A percentile compares a stretch with the other conserved stretches of the same genome.
Evolutionary conservation across 1,284 basidiomycete genomes (phyloP).

Genomic region (Microbotryum intermedium): DNA sequence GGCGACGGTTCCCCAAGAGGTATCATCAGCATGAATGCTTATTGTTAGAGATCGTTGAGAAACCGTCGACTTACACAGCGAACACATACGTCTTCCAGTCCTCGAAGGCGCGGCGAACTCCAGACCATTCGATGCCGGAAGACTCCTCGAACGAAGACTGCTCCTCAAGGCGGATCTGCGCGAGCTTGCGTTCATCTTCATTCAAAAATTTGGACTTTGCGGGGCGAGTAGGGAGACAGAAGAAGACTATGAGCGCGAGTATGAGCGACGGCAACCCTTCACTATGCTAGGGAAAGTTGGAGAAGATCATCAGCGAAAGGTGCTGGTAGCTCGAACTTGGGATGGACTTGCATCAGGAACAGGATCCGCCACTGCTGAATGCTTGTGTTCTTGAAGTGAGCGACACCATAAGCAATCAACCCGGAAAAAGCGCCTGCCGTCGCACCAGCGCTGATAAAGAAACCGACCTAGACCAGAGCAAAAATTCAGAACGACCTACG

Average conservation of each 20-base stretch:
- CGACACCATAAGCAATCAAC: constrained; percentile 37
- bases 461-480: too few relatives aligned
- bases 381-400: constrained; percentile 33
- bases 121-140: constrained; percentile 40
- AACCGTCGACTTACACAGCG: constrained; percentile 38
- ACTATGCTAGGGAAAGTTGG: constrained; percentile 37
- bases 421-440: constrained; percentile 44
- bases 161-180: constrained; percentile 63
- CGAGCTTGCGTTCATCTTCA: constrained; percentile 62
- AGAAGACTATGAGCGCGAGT: constrained; percentile 56
- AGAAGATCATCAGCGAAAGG: too few relatives aligned
- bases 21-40: too few relatives aligned
- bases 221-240: constrained; percentile 65
- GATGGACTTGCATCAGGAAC: too few relatives aligned
- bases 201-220: constrained; percentile 62
- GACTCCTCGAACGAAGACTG: constrained; percentile 53
- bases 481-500: too few relatives aligned
- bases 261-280: constrained; percentile 61
- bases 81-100: constrained; percentile 46
- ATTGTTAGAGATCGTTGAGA: constrained; percentile 38
- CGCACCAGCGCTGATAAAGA: too few relatives aligned
- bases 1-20: too few relatives aligned
- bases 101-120: constrained; percentile 53
- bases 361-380: constrained; percentile 30
- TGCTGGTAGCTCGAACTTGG: too few relatives aligned